Evolutionary conservation across 495 filamentous ascomycete genomes (phyloP).

Genomic region (Annulohypoxylon nitens): DNA sequence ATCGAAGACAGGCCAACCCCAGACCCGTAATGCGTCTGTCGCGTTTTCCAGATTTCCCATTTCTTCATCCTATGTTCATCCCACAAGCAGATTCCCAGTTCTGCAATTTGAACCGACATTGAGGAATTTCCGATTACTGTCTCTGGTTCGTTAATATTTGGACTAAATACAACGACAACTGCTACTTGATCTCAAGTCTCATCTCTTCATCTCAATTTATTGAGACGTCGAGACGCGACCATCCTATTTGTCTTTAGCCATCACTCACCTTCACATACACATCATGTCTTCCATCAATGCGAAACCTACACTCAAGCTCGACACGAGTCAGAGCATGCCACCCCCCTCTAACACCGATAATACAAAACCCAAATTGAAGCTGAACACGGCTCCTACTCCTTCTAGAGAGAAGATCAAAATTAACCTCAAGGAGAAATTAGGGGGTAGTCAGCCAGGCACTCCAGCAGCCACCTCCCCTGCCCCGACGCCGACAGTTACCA

Average conservation of each 20-base stretch:
- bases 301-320: constrained; percentile 48
- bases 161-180: not conserved
- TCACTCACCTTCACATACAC: not conserved
- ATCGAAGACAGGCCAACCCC: not conserved
- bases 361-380: constrained; percentile 52
- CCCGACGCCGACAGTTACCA: constrained; percentile 48
- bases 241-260: not conserved
- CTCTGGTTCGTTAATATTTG: not conserved
- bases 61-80: not conserved
- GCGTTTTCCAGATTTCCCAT: not conserved
- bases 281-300: constrained; percentile 45
- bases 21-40: not conserved
- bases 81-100: not conserved
- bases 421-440: constrained; percentile 55
- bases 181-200: not conserved
- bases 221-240: constrained; percentile 10
- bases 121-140: not conserved
- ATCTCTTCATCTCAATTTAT: constrained; percentile 9
- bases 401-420: constrained; percentile 68
- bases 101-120: not conserved
- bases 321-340: constrained; percentile 47
- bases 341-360: constrained; percentile 43
- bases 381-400: constrained; percentile 58
- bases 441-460: constrained; percentile 58
- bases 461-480: constrained; percentile 50